A percentile compares a stretch with the other conserved stretches of the same genome.
Conservation (phyloP, 306 rosid species). For the Cucumis sativus region DNA sequence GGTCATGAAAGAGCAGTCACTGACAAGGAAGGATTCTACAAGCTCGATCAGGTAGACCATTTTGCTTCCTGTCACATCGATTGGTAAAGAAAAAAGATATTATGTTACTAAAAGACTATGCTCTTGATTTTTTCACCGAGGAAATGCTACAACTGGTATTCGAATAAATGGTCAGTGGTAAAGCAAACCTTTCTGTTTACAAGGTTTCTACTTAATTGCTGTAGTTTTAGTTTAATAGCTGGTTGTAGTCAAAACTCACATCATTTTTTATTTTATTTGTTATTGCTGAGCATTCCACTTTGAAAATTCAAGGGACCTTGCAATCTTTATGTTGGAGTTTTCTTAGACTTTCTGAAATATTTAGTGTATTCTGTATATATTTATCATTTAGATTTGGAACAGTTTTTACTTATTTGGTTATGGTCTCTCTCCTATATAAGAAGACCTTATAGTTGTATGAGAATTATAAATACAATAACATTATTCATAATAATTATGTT, state of each 20-base stretch:
- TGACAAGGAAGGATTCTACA: constrained; percentile 87
- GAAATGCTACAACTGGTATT: background rate
- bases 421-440: no score
- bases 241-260: background rate
- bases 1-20: constrained; percentile 83
- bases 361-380: no score
- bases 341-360: no score
- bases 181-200: background rate
- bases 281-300: no score
- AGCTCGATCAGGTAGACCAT: constrained; percentile 82
- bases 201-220: background rate
- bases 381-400: no score
- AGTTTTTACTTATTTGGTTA: no score
- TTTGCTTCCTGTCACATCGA: background rate
- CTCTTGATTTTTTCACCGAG: background rate
- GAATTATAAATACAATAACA: no score
- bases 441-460: no score
- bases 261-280: background rate
- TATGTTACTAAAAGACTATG: background rate
- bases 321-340: no score
- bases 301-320: no score
- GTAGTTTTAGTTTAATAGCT: background rate
- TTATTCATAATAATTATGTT: no score
- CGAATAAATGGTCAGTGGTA: background rate
- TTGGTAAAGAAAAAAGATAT: background rate